Evolutionary conservation across 2,329 filamentous ascomycete species (phyloP), one percentile per base, ranked within the genome.

Genomic region (Plectosphaerella sp.): DNA sequence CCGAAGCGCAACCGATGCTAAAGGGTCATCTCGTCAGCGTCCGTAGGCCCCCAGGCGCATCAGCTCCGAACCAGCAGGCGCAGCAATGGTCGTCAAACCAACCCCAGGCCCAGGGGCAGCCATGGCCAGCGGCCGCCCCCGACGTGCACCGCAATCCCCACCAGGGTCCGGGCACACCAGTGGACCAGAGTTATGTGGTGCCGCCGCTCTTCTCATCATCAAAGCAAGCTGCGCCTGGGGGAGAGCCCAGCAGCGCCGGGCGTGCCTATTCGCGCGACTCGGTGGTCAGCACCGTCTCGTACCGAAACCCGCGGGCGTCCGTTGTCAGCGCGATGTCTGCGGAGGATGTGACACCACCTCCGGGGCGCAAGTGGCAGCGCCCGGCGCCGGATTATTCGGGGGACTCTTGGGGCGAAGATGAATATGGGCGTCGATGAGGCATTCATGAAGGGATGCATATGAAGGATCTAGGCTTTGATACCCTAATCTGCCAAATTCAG

Each of bases 331-430:
- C 14, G 15, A 41, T 41, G 16, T 48, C 28, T 20, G 35, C 16
- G 45, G 9, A 4, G 25, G 16, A 39, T 4, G 45, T 35, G 14
- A 37, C 24, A 15, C 37, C 14, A 8, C 20, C 36, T 5, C 12
- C 24, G 15, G 49, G n/a, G n/a, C 51, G 58, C 39, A 61, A 59
- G 41, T 64, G 61, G 63, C 53, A 56, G 8, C 58, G 57, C 12
- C 54, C 62, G 8, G 57, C 59, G 1, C 58, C 52, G 10, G 63
- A 67, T 50, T 65, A 65, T 33, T 66, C 64, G 0, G 64, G 64
- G 3, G 61, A 57, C 2, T 62, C 57, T 16, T 66, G 63, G 64
- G 63, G 61, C 2, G 54, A 58, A 47, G 57, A 59, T 6, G 56
- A 54, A 5, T 58, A 54, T 54, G 55, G 36, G 12, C n/a, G 41